Percentiles rank a stretch among this genome's conserved stretches.
phyloP scores from a whole-genome alignment of 305 asterid genomes.

The Stenogyne calaminthoides region DNA sequence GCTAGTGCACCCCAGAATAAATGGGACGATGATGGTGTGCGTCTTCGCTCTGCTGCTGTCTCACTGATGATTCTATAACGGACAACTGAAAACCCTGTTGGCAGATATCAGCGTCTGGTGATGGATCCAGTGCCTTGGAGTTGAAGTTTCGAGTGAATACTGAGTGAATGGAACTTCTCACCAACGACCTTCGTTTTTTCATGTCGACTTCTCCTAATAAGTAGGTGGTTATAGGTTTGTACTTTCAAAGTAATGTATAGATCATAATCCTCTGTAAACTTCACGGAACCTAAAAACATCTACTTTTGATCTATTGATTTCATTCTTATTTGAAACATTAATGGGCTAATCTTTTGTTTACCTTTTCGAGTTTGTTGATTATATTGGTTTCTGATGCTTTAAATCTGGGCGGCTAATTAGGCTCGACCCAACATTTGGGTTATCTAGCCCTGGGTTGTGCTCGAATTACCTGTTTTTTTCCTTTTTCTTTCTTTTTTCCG shows the following conservation, averaged over 20 bases:
- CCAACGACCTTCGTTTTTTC: neutral
- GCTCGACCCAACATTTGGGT: too few species aligned
- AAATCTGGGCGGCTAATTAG: too few species aligned
- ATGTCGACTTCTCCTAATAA: neutral
- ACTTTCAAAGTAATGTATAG: neutral
- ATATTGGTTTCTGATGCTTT: too few species aligned
- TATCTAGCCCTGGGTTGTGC: too few species aligned
- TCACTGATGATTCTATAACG: slow-evolving; percentile 64
- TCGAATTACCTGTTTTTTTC: too few species aligned
- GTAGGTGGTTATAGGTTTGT: neutral
- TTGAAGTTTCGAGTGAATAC: neutral
- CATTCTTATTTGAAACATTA: neutral
- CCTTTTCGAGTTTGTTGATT: too few species aligned
- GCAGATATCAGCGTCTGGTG: neutral
- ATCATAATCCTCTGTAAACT: neutral
- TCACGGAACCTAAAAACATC: neutral
- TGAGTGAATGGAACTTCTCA: neutral
- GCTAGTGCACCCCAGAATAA: slow-evolving; percentile 78
- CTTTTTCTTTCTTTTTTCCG: too few species aligned
- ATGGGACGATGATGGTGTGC: slow-evolving; percentile 77
- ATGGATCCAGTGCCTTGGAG: neutral
- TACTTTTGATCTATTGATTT: neutral
- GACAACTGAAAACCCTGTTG: neutral
- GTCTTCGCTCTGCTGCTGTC: slow-evolving; percentile 93
- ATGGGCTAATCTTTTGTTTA: neutral